A percentile compares a stretch with the other conserved stretches of the same genome.
These are phyloP conservation scores for Pezicula neosporulosa DNA, from an alignment of 2,329 filamentous ascomycete species.

Conservation along the genomic window DNA sequence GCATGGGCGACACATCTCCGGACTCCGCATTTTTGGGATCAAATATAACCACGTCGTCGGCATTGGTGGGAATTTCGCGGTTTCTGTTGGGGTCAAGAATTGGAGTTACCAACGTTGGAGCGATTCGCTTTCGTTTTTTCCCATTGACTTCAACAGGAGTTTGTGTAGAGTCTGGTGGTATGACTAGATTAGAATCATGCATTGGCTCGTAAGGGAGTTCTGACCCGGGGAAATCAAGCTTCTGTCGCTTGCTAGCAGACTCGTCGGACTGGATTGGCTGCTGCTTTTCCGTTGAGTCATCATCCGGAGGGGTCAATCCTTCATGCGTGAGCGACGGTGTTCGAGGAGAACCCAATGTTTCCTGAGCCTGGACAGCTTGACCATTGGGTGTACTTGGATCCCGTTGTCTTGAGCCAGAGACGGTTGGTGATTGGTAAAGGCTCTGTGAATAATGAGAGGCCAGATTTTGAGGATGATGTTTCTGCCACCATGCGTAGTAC, in stretches of 20 bases:
- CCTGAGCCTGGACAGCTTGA: no score
- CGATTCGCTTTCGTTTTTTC: slow-evolving; percentile 30
- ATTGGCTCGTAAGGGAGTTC: slow-evolving; percentile 11
- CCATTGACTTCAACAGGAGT: slow-evolving; percentile 3
- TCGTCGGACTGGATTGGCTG: slow-evolving; percentile 8
- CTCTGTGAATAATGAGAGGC: background rate
- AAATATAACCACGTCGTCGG: slow-evolving; percentile 15
- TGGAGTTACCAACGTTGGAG: slow-evolving; percentile 23
- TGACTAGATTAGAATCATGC: background rate
- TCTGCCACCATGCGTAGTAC: slow-evolving; percentile 33
- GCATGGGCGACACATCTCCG: background rate
- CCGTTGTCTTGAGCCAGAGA: background rate
- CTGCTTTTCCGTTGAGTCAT: no score
- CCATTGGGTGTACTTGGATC: background rate
- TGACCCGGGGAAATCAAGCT: slow-evolving; percentile 17
- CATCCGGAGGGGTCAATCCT: background rate
- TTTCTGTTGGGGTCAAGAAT: slow-evolving; percentile 15
- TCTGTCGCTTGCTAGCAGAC: slow-evolving; percentile 26
- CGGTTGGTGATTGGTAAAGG: background rate
- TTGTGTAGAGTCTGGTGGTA: background rate
- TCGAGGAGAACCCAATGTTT: background rate
- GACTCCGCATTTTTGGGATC: slow-evolving; percentile 11
- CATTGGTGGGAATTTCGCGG: slow-evolving; percentile 19
- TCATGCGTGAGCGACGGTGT: background rate
- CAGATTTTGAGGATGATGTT: background rate